Percentiles rank a stretch among this genome's conserved stretches.
Conservation (phyloP, 2,329 filamentous ascomycete species). For the Rutstroemia sydowiana region DNA sequence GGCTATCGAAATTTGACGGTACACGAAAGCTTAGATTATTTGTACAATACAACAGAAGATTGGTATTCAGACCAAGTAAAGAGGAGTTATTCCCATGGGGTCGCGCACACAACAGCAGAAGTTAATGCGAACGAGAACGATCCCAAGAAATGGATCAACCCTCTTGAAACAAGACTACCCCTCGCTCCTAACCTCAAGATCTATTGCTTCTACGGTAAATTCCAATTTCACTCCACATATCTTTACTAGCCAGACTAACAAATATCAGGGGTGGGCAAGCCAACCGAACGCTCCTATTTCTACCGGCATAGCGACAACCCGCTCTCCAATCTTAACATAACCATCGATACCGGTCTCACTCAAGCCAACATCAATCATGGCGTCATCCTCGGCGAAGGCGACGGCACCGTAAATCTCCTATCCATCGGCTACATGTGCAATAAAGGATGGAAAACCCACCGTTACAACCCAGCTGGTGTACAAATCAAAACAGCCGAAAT, state of each 20-base stretch:
- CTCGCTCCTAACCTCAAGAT: constrained; percentile 86
- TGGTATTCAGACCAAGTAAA: constrained; percentile 77
- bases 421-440: constrained; percentile 96
- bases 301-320: constrained; percentile 67
- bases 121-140: constrained; percentile 77
- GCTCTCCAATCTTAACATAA: constrained; percentile 61
- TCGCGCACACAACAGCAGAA: constrained; percentile 71
- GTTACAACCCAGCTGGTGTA: constrained; percentile 82
- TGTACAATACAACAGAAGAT: constrained; percentile 69
- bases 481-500: constrained; percentile 87
- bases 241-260: constrained; percentile 1
- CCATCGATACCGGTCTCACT: constrained; percentile 60
- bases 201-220: constrained; percentile 84
- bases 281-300: constrained; percentile 87
- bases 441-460: constrained; percentile 85
- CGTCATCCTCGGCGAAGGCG: constrained; percentile 91
- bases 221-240: not conserved
- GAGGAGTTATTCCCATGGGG: constrained; percentile 75
- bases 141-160: constrained; percentile 86
- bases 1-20: constrained; percentile 74
- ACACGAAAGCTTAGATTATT: constrained; percentile 65
- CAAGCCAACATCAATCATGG: constrained; percentile 67
- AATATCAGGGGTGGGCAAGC: constrained; percentile 66
- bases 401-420: constrained; percentile 90
- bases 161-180: constrained; percentile 80